Base-by-base conservation (phyloP, 2,329 filamentous ascomycete species). In the Fusarium austroafricanum region DNA sequence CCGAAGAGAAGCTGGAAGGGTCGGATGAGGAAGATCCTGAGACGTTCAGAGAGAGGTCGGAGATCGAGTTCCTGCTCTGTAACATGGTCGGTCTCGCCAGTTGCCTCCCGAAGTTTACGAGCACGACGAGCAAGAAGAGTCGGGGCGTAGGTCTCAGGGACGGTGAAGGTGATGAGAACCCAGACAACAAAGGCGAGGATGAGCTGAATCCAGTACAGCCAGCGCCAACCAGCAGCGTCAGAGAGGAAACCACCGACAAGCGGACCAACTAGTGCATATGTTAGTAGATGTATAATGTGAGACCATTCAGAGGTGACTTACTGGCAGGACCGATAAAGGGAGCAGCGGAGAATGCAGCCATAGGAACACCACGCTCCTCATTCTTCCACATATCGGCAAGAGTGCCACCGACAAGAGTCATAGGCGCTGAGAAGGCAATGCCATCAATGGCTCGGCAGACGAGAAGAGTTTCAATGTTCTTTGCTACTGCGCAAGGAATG, bases 61-160 rank as follows among this genome's bases (percentile, higher is more conserved):
- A 86, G 79, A 73, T 96, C 92, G 40, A 97, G 86, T 55, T 97
- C 93, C 73, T 91, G 87, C 77, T 96, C 92, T 1, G 93, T 95
- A 38, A 93, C 91, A 74, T 90, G 90, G 63, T 86, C 86, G 3
- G 81, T 70, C 65, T 92, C 86, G 21, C 90, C 89, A 2, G 92
- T 91, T 31, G 88, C 78, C 75, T 90, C 87, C 52, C 93, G 87
- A 63, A 96, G 81, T 76, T 92, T 92, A 73, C 84, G 83, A 4
- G 94, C 94, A 14, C 93, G 86, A 29, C 80, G 81, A 52, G 87
- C 86, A 17, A 97, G 86, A 50, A 97, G 89, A 1, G 88, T 91
- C 0, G 94, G 93, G 0, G 93, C 90, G 76, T 96, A 97, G 0
- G 94, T 97, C 79, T 97, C 94, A 2, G 93, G 92, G 0, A 97